phyloP scores from a whole-genome alignment of 2,329 filamentous ascomycete species.

The Fusarium nurragi region DNA sequence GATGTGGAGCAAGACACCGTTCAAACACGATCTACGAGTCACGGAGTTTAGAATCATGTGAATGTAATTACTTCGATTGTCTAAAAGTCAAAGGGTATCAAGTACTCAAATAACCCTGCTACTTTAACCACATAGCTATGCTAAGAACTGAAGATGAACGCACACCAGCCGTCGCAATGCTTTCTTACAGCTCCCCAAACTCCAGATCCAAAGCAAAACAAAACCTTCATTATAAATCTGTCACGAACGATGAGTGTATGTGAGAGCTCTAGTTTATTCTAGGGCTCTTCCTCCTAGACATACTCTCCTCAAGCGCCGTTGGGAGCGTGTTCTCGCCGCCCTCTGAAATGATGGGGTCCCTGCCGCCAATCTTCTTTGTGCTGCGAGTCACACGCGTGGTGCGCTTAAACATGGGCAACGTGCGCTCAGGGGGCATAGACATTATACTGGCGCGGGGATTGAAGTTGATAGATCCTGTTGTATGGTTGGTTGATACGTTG shows the following conservation, averaged over 20 bases:
- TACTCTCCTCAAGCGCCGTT: slow-evolving; percentile 56
- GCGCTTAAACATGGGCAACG: slow-evolving; percentile 60
- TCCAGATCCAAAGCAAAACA: slow-evolving; percentile 24
- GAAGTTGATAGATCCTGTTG: slow-evolving; percentile 51
- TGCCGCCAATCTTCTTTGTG: slow-evolving; percentile 46
- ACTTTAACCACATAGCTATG: slow-evolving; percentile 18
- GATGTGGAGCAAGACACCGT: neutral
- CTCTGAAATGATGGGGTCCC: slow-evolving; percentile 49
- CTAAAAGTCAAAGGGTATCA: slow-evolving; percentile 48
- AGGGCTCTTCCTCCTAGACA: slow-evolving; percentile 64
- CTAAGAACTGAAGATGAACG: slow-evolving; percentile 23
- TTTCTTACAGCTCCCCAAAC: slow-evolving; percentile 25
- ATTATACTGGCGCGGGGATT: slow-evolving; percentile 56
- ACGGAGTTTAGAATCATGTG: slow-evolving; percentile 1
- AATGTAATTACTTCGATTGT: slow-evolving; percentile 32
- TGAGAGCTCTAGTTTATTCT: slow-evolving; percentile 51
- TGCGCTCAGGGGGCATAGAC: slow-evolving; percentile 54
- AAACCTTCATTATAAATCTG: neutral
- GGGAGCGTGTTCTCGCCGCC: slow-evolving; percentile 64
- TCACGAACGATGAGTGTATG: neutral
- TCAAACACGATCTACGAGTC: neutral
- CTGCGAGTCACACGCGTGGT: slow-evolving; percentile 50
- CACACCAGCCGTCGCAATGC: slow-evolving; percentile 4
- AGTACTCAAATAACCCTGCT: slow-evolving; percentile 48
- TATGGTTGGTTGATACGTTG: slow-evolving; percentile 56